Percentiles rank a stretch among this genome's conserved stretches.
These are phyloP conservation scores for Moniliophthora roreri DNA, from an alignment of 1,284 basidiomycete genomes.

Conservation along the genomic window DNA sequence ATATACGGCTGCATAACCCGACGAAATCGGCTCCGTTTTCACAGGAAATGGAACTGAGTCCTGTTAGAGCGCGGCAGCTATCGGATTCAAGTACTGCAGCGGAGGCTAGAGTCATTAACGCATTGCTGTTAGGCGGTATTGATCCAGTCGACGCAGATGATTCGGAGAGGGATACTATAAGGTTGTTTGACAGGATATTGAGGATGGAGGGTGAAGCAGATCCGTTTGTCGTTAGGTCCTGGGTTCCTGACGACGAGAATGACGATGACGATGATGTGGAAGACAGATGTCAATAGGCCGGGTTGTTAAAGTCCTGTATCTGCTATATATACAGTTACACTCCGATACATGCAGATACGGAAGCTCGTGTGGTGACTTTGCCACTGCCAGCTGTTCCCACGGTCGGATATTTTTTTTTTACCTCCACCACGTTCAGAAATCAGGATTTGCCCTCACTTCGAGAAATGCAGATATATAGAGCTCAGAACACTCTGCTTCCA, in stretches of 20 bases:
- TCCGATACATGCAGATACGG: too few relatives aligned
- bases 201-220: constrained; percentile 48
- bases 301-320: background rate
- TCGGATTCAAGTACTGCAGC: constrained; percentile 29
- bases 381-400: too few relatives aligned
- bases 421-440: too few relatives aligned
- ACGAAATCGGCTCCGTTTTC: constrained; percentile 51
- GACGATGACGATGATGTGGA: background rate
- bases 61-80: constrained; percentile 45
- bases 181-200: constrained; percentile 40
- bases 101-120: constrained; percentile 34
- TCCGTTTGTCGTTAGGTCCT: constrained; percentile 44
- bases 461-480: too few relatives aligned
- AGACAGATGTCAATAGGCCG: background rate
- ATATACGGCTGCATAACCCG: constrained; percentile 68
- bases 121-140: constrained; percentile 22
- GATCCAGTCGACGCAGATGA: constrained; percentile 31
- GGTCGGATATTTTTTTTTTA: too few relatives aligned
- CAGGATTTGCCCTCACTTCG: too few relatives aligned
- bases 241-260: constrained; percentile 10
- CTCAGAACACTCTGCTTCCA: too few relatives aligned
- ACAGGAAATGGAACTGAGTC: constrained; percentile 40
- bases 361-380: too few relatives aligned
- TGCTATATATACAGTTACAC: too few relatives aligned
- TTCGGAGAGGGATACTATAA: constrained; percentile 40